These are phyloP conservation scores for Corchorus capsularis DNA, from an alignment of 345 rosid species.

Conservation along the genomic window DNA sequence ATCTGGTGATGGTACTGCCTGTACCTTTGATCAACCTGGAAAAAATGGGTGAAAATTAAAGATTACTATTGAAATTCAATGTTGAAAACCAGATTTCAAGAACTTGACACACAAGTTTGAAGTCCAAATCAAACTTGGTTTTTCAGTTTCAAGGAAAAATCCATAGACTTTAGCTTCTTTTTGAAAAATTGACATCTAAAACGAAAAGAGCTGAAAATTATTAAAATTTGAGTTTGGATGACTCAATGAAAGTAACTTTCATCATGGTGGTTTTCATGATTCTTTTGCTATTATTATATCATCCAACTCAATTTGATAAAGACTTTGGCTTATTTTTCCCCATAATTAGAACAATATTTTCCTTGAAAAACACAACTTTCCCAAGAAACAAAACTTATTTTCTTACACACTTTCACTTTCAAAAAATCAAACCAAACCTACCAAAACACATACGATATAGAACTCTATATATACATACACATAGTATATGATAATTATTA, in stretches of 20 bases:
- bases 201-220: not conserved
- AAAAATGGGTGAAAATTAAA: not conserved
- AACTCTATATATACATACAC: not conserved
- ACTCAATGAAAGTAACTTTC: conserved; percentile 20
- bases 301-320: conserved; percentile 21
- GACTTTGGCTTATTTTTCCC: conserved; percentile 12
- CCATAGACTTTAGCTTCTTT: not conserved
- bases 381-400: conserved; percentile 12
- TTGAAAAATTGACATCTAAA: not conserved
- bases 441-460: not conserved
- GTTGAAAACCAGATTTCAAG: not conserved
- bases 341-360: conserved; percentile 6
- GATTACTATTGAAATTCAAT: not conserved
- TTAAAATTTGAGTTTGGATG: not conserved
- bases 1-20: conserved; percentile 95
- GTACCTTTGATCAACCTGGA: conserved; percentile 96
- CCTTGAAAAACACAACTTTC: conserved; percentile 20
- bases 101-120: not conserved
- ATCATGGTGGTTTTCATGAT: not conserved
- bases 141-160: not conserved
- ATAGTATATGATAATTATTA: not conserved
- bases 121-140: not conserved
- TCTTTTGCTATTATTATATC: conserved; percentile 15
- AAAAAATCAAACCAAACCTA: conserved; percentile 12
- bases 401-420: conserved; percentile 11